Percentiles rank a stretch among this genome's conserved stretches.
Conservation (phyloP, 2,329 filamentous ascomycete species). For the Fusarium nodosum region DNA sequence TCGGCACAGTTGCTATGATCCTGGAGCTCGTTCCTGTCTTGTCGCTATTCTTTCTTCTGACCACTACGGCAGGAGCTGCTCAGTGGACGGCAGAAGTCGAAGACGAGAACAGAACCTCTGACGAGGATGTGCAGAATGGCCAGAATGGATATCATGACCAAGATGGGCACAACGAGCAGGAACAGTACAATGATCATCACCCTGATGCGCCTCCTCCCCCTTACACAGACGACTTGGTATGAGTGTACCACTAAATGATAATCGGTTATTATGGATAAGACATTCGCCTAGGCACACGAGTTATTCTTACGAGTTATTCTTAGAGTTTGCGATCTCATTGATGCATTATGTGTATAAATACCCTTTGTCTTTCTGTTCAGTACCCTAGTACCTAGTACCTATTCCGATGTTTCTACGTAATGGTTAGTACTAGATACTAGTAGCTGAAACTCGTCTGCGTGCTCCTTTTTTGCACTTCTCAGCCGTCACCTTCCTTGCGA, state of each 20-base stretch:
- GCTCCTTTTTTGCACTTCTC: no score
- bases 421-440: no score
- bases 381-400: neutral
- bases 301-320: neutral
- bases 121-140: conserved; percentile 24
- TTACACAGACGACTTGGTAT: conserved; percentile 51
- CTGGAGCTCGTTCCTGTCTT: conserved; percentile 89
- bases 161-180: conserved; percentile 9
- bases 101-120: conserved; percentile 59
- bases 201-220: conserved; percentile 48
- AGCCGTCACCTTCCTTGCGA: no score
- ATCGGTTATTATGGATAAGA: neutral
- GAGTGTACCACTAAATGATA: conserved; percentile 1
- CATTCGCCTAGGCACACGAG: neutral
- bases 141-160: conserved; percentile 17
- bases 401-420: no score
- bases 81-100: conserved; percentile 89
- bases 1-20: conserved; percentile 86
- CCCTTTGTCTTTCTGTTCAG: neutral
- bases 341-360: neutral
- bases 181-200: conserved; percentile 36
- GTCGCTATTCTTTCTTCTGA: conserved; percentile 95
- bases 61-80: conserved; percentile 85
- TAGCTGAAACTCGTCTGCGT: neutral
- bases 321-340: neutral